These are phyloP conservation scores for Capsicum baccatum DNA, from an alignment of 257 asterid species.

Conservation along the genomic window DNA sequence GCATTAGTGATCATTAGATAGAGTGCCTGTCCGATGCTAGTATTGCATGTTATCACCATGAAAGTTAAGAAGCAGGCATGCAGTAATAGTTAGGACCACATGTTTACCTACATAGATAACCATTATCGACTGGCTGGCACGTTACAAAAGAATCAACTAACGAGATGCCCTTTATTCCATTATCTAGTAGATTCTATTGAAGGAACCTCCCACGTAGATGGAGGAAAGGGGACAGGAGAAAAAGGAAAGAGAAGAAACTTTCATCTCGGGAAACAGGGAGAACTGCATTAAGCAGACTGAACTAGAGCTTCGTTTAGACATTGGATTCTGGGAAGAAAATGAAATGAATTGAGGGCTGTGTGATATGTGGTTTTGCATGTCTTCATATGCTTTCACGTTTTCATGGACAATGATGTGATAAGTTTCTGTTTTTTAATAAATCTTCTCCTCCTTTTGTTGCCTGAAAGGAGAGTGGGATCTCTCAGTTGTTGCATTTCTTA, in stretches of 20 bases:
- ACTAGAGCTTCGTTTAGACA: not conserved
- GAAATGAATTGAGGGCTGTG: not conserved
- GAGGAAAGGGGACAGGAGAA: not conserved
- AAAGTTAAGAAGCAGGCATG: not conserved
- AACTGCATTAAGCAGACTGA: not conserved
- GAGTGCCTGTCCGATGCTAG: not conserved
- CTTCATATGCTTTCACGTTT: conserved; percentile 10
- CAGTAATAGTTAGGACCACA: not conserved
- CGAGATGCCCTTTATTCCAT: not conserved
- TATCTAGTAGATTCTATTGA: conserved; percentile 11
- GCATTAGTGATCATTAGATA: not conserved
- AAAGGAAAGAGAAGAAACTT: not conserved
- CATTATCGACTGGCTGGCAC: not conserved
- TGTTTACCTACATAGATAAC: not conserved
- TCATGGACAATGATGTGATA: not conserved
- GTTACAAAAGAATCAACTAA: not conserved
- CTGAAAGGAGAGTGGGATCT: not conserved
- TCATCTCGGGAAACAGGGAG: not conserved
- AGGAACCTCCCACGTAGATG: not conserved
- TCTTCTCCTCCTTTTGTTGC: not conserved
- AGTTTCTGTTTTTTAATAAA: not conserved
- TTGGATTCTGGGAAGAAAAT: not conserved
- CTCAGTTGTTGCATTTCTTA: conserved; percentile 16
- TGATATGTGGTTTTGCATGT: not conserved
- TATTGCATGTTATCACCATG: not conserved